phyloP scores from a whole-genome alignment of 2,329 filamentous ascomycete genomes.

The Xylaria sp. region DNA sequence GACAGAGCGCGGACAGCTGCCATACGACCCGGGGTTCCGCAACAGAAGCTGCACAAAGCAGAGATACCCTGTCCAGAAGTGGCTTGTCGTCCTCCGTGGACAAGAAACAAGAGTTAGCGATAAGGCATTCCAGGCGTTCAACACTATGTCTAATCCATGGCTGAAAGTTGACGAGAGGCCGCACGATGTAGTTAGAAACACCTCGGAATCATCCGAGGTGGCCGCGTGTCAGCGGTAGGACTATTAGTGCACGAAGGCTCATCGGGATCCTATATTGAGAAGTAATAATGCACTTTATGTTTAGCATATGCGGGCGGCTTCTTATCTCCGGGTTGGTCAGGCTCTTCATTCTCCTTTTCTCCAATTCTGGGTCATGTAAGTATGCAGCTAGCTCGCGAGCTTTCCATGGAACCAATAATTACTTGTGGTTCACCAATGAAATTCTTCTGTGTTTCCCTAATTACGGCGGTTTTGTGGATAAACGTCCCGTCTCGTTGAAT shows the following conservation, averaged over 20 bases:
- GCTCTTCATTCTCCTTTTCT: neutral
- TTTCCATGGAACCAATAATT: neutral
- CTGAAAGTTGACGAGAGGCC: constrained; percentile 14
- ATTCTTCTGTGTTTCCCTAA: neutral
- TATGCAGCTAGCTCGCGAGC: neutral
- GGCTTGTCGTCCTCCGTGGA: constrained; percentile 29
- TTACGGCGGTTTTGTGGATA: neutral
- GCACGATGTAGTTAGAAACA: neutral
- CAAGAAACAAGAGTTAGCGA: constrained; percentile 22
- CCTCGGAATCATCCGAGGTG: neutral
- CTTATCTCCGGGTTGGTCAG: too few relatives aligned
- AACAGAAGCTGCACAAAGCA: neutral
- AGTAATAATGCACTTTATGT: neutral
- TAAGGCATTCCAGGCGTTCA: constrained; percentile 25
- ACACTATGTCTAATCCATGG: constrained; percentile 29
- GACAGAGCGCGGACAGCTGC: constrained; percentile 8
- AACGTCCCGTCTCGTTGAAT: neutral
- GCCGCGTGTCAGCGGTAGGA: neutral
- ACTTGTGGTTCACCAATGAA: neutral
- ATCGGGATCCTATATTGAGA: neutral
- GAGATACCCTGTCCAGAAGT: constrained; percentile 27
- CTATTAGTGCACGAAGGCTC: too few relatives aligned
- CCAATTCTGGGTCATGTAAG: neutral
- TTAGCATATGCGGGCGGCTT: neutral
- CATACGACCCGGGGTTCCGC: neutral